Evolutionary conservation across 2,329 filamentous ascomycete species (phyloP).

Genomic region (Calonectria ilicicola): DNA sequence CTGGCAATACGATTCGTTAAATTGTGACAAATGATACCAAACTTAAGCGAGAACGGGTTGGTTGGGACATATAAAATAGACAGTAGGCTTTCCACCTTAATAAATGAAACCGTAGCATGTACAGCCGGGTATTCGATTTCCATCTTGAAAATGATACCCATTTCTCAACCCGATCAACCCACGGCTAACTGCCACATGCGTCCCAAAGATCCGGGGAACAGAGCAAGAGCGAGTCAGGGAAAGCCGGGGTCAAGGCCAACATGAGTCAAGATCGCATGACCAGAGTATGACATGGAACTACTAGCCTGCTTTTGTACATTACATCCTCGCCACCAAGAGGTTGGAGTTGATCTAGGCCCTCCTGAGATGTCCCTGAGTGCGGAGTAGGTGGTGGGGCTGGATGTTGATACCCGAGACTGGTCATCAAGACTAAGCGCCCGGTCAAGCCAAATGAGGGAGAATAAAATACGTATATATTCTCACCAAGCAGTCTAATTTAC

Average conservation of each 20-base stretch:
- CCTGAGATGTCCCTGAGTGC: not conserved
- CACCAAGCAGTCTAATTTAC: not conserved
- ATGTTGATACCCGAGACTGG: conserved; percentile 11
- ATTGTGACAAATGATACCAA: not conserved
- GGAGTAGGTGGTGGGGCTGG: conserved; percentile 13
- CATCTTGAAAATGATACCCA: conserved; percentile 14
- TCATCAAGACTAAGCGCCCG: not conserved
- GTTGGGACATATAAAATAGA: not conserved
- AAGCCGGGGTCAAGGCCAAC: not conserved
- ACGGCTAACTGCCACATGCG: conserved; percentile 9
- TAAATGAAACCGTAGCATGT: not conserved
- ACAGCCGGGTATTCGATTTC: conserved; percentile 9
- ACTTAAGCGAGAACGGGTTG: not conserved
- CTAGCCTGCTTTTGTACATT: not conserved
- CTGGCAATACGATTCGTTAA: not conserved
- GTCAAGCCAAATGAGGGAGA: not conserved
- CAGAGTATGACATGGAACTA: not conserved
- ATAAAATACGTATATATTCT: not conserved
- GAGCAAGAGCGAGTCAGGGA: not conserved
- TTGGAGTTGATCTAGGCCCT: not conserved
- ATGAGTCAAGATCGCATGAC: conserved; percentile 1
- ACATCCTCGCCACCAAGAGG: not conserved
- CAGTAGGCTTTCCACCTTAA: not conserved
- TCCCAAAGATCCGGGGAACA: not conserved
- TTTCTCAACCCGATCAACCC: conserved; percentile 15